phyloP scores from a whole-genome alignment of 2,329 filamentous ascomycete genomes.

The Ilyonectria robusta region DNA sequence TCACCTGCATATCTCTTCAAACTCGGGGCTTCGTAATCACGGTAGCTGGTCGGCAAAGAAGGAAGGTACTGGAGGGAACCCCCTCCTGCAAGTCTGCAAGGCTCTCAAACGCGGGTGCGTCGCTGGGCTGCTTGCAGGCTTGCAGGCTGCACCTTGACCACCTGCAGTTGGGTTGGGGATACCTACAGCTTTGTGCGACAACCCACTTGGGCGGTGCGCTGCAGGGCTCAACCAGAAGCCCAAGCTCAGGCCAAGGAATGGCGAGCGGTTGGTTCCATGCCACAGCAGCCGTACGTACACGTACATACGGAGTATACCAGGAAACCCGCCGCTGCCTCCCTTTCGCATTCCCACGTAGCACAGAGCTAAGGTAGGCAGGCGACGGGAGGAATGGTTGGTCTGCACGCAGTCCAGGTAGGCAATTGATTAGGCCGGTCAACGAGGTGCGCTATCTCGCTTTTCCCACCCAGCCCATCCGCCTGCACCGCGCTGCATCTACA shows the following conservation, averaged over 20 bases:
- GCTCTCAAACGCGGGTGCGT: slow-evolving; percentile 18
- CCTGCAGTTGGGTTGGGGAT: slow-evolving; percentile 13
- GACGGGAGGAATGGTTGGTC: neutral
- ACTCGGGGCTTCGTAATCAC: neutral
- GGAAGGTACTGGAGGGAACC: slow-evolving; percentile 8
- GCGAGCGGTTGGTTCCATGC: neutral
- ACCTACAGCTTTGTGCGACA: slow-evolving; percentile 21
- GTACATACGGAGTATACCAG: neutral
- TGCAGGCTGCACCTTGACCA: slow-evolving; percentile 18
- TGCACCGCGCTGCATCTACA: slow-evolving; percentile 8
- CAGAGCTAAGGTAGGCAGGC: slow-evolving; percentile 4
- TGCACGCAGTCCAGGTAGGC: neutral
- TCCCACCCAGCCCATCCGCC: neutral
- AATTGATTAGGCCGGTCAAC: neutral
- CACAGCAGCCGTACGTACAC: neutral
- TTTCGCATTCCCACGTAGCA: neutral
- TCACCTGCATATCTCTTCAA: slow-evolving; percentile 9
- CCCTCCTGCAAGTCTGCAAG: slow-evolving; percentile 25
- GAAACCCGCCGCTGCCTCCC: neutral
- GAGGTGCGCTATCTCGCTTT: slow-evolving; percentile 30
- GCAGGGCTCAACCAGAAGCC: slow-evolving; percentile 2
- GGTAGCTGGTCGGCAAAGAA: slow-evolving; percentile 10
- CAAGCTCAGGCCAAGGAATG: neutral
- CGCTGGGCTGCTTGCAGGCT: slow-evolving; percentile 19
- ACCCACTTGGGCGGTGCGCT: neutral